phyloP scores from a whole-genome alignment of 2,329 filamentous ascomycete species.

The Paracamarosporium sp. region DNA sequence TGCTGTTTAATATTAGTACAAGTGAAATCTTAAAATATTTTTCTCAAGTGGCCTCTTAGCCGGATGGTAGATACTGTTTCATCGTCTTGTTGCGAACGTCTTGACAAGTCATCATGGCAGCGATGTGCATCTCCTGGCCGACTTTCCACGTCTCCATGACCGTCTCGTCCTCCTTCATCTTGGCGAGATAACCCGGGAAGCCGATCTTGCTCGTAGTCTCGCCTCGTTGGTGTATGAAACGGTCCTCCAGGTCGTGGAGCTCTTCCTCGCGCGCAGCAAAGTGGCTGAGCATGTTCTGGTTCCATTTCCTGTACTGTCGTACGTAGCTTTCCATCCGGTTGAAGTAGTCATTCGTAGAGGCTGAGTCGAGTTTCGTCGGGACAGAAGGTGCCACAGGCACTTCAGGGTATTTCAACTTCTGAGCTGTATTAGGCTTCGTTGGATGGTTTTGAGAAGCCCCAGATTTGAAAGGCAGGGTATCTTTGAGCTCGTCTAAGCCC shows the following conservation, averaged over 20 bases:
- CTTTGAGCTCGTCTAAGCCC: conserved; percentile 59
- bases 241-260: conserved; percentile 47
- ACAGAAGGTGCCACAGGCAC: conserved; percentile 58
- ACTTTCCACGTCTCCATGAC: conserved; percentile 67
- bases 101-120: conserved; percentile 54
- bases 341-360: conserved; percentile 60
- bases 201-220: conserved; percentile 58
- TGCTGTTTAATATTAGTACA: neutral
- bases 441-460: conserved; percentile 55
- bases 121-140: conserved; percentile 66
- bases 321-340: conserved; percentile 63
- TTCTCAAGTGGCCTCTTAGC: neutral
- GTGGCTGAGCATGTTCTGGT: conserved; percentile 61
- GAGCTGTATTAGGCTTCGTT: conserved; percentile 47
- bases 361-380: conserved; percentile 53
- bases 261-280: conserved; percentile 61
- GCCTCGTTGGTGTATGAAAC: conserved; percentile 61
- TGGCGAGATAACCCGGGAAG: conserved; percentile 64
- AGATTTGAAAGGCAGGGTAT: conserved; percentile 66
- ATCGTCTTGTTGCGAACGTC: conserved; percentile 39
- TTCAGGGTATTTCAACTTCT: conserved; percentile 56
- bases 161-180: conserved; percentile 69
- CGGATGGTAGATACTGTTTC: conserved; percentile 19
- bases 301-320: conserved; percentile 62
- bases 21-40: neutral